Evolutionary conservation across 2,329 filamentous ascomycete genomes (phyloP).

Genomic region (Lachnellula suecica): DNA sequence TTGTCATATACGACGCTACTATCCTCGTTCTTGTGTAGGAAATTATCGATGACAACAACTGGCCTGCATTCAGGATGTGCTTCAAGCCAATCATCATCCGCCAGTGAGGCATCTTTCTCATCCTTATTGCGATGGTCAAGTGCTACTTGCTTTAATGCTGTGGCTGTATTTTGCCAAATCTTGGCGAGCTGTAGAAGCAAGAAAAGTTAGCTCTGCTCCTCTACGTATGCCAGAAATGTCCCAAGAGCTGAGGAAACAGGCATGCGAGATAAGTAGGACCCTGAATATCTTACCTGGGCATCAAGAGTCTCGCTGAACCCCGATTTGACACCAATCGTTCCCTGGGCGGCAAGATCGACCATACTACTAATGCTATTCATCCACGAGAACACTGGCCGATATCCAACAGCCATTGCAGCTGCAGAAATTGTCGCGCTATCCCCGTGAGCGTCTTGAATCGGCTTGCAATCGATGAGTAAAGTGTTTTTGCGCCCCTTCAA

Average conservation of each 20-base stretch:
- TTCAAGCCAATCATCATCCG: constrained; percentile 85
- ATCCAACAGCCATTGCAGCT: constrained; percentile 81
- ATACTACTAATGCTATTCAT: constrained; percentile 93
- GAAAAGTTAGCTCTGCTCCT: too few species aligned
- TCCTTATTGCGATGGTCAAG: constrained; percentile 67
- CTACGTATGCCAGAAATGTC: too few species aligned
- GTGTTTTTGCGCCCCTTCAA: constrained; percentile 75
- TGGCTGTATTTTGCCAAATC: constrained; percentile 81
- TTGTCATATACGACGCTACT: constrained; percentile 70
- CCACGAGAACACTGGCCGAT: constrained; percentile 92
- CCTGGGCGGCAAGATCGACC: constrained; percentile 87
- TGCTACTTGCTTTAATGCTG: constrained; percentile 76
- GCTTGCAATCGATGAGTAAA: constrained; percentile 87
- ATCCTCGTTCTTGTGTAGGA: constrained; percentile 75
- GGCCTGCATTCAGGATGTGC: constrained; percentile 81
- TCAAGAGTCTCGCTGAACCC: constrained; percentile 93
- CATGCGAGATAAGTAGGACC: too few species aligned
- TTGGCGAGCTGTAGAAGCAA: too few species aligned
- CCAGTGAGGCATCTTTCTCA: constrained; percentile 70
- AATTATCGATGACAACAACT: constrained; percentile 89
- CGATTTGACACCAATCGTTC: constrained; percentile 90
- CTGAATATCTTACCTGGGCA: too few species aligned
- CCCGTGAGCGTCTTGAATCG: constrained; percentile 85
- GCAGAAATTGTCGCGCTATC: constrained; percentile 83
- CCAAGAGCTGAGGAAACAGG: too few species aligned